Evolutionary conservation across 768 basidiomycete genomes (phyloP).

Genomic region (Agrocybe pediades): DNA sequence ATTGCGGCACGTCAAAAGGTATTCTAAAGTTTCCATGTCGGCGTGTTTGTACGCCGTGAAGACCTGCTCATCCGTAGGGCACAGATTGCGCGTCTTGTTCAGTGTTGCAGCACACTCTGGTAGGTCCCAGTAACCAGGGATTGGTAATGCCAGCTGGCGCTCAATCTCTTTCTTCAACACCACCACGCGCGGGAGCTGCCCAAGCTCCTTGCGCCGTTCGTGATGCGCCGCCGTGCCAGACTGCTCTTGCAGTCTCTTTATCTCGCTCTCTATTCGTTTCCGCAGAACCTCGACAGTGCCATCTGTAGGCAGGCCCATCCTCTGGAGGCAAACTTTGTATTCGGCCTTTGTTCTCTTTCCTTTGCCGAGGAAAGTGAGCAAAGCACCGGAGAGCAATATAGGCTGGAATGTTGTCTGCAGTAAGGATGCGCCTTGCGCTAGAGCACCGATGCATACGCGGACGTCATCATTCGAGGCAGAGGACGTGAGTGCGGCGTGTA

Average conservation of each 20-base stretch:
- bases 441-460: conserved; percentile 50
- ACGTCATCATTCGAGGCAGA: conserved; percentile 31
- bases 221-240: conserved; percentile 17
- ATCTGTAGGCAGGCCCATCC: conserved; percentile 38
- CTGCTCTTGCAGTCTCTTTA: conserved; percentile 34
- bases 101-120: conserved; percentile 38
- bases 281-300: conserved; percentile 41
- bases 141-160: conserved; percentile 44
- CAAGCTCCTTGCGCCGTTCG: conserved; percentile 36
- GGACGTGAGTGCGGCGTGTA: conserved; percentile 40
- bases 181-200: conserved; percentile 46
- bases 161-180: conserved; percentile 47
- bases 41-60: conserved; percentile 29
- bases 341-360: conserved; percentile 34
- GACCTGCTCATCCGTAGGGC: conserved; percentile 43
- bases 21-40: conserved; percentile 17
- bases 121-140: conserved; percentile 51
- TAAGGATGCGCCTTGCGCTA: conserved; percentile 48
- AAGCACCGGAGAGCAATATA: conserved; percentile 43
- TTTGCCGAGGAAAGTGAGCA: conserved; percentile 42
- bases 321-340: conserved; percentile 38
- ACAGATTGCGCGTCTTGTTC: conserved; percentile 20
- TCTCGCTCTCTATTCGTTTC: conserved; percentile 35
- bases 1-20: conserved; percentile 34
- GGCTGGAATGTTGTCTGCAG: conserved; percentile 53